phyloP scores from a whole-genome alignment of 2,329 filamentous ascomycete genomes.

The Diaporthe amygdali region DNA sequence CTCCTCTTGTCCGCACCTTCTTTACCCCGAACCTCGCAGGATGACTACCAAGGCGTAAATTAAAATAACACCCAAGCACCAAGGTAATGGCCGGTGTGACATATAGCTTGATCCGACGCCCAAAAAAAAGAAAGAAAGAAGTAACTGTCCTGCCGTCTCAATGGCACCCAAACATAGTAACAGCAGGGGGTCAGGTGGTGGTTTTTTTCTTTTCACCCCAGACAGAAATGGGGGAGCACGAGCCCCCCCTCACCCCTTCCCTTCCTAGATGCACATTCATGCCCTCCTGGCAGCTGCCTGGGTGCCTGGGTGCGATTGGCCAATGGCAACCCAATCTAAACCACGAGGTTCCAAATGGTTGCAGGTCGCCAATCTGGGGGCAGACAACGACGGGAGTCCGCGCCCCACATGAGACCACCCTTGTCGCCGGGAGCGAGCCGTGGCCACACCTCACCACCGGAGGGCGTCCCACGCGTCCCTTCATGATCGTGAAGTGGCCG shows the following conservation, averaged over 20 bases:
- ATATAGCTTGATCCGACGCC: no score
- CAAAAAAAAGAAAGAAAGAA: no score
- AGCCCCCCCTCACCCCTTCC: no score
- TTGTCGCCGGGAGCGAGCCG: constrained; percentile 8
- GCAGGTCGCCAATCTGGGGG: constrained; percentile 8
- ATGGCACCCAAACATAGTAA: no score
- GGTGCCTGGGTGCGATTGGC: not conserved
- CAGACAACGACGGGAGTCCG: not conserved
- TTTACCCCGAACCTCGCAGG: not conserved
- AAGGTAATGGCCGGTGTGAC: no score
- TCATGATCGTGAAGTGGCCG: not conserved
- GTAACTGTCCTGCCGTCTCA: no score
- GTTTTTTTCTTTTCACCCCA: no score
- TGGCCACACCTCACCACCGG: not conserved
- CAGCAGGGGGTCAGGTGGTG: no score
- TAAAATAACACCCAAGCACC: no score
- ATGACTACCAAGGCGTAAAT: no score
- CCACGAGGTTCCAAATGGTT: constrained; percentile 11
- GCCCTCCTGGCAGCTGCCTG: not conserved
- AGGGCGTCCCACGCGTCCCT: not conserved
- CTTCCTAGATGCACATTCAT: not conserved
- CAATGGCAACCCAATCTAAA: constrained; percentile 12
- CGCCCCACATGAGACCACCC: constrained; percentile 2
- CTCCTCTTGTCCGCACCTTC: not conserved
- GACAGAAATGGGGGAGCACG: constrained; percentile 2